A percentile compares a stretch with the other conserved stretches of the same genome.
Evolutionary conservation across 495 filamentous ascomycete species (phyloP).

Genomic region (Penicillium atrosanguineum): DNA sequence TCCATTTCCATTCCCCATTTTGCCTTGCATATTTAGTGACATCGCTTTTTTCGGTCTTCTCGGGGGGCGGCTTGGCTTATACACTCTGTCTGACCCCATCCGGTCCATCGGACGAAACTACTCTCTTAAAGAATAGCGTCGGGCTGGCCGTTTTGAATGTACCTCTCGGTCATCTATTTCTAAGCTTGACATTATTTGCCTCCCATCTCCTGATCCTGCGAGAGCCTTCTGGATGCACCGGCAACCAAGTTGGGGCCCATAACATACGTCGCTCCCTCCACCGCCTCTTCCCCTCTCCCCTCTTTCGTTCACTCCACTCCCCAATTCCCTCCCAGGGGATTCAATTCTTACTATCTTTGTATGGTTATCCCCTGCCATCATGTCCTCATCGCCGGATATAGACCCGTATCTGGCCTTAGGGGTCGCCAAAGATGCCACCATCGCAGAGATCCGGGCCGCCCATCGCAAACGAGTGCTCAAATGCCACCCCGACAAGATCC

Average conservation of each 20-base stretch:
- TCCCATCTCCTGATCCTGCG: conserved; percentile 11
- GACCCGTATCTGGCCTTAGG: conserved; percentile 85
- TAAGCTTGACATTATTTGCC: not conserved
- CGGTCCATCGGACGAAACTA: not conserved
- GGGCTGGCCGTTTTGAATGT: not conserved
- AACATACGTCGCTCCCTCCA: conserved; percentile 13
- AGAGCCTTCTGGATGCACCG: conserved; percentile 24
- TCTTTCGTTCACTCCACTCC: conserved; percentile 14
- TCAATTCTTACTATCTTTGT: conserved; percentile 9
- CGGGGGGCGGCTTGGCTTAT: not conserved
- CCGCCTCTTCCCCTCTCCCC: conserved; percentile 18
- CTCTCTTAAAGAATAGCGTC: not conserved
- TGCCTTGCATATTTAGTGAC: not conserved
- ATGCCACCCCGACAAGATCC: conserved; percentile 93
- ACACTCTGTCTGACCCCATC: not conserved
- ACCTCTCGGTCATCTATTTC: not conserved
- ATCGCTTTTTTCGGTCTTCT: not conserved
- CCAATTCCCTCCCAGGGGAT: conserved; percentile 9
- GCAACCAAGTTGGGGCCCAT: conserved; percentile 13
- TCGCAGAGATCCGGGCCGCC: conserved; percentile 71
- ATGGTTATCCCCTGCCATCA: conserved; percentile 30
- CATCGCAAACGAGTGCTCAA: conserved; percentile 92
- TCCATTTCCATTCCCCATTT: not conserved
- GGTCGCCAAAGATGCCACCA: conserved; percentile 69
- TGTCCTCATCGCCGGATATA: conserved; percentile 62